Evolutionary conservation across 2,329 filamentous ascomycete species (phyloP).

Genomic region (Mycogone perniciosa): DNA sequence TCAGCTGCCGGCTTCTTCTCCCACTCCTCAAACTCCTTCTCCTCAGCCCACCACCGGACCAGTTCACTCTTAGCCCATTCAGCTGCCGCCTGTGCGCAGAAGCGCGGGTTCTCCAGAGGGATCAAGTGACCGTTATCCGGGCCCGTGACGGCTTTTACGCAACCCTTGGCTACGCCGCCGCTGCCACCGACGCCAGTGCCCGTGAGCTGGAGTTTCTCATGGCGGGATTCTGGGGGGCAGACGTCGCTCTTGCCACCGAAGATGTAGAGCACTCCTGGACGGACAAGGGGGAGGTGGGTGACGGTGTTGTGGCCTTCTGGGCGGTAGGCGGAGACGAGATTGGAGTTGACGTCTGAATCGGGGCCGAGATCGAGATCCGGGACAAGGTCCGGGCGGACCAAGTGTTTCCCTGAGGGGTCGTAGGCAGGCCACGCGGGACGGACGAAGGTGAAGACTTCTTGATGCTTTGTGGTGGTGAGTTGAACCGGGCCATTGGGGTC

Average conservation of each 20-base stretch:
- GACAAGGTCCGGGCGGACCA: constrained; percentile 43
- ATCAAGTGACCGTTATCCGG: constrained; percentile 69
- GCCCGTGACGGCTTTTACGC: constrained; percentile 60
- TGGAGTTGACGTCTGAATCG: constrained; percentile 28
- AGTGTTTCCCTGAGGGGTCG: constrained; percentile 28
- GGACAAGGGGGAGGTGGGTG: constrained; percentile 50
- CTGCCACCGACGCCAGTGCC: constrained; percentile 62
- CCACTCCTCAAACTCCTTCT: constrained; percentile 53
- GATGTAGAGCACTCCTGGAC: constrained; percentile 62
- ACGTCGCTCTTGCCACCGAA: constrained; percentile 57
- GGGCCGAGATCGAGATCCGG: constrained; percentile 41
- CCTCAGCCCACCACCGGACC: constrained; percentile 49
- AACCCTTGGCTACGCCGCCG: constrained; percentile 55
- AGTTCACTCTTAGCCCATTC: constrained; percentile 54
- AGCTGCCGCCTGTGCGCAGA: constrained; percentile 56
- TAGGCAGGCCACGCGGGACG: constrained; percentile 50
- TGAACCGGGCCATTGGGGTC: constrained; percentile 50
- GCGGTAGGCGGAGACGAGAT: constrained; percentile 56
- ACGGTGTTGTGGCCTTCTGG: constrained; percentile 56
- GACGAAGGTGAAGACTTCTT: constrained; percentile 69
- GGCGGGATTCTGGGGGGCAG: constrained; percentile 42
- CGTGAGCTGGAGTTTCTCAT: constrained; percentile 57
- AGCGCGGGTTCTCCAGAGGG: constrained; percentile 68
- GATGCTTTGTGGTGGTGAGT: constrained; percentile 75
- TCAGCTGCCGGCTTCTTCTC: constrained; percentile 39